phyloP scores from a whole-genome alignment of 352 stramenopile genomes.

The Phytophthora pinifolia region DNA sequence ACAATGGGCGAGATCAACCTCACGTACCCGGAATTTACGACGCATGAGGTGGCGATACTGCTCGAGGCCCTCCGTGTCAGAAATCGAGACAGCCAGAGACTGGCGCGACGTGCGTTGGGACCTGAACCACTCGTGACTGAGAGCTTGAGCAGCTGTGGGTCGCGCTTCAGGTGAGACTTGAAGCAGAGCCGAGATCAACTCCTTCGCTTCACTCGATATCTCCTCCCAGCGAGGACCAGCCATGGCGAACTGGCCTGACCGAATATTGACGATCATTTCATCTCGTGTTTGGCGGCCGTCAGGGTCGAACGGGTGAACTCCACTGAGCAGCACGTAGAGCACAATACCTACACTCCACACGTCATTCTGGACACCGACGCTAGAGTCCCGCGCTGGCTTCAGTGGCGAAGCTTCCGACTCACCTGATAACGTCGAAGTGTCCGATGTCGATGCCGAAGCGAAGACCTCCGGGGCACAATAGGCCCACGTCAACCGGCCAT shows the following conservation, averaged over 20 bases:
- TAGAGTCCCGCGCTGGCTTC: slow-evolving; percentile 29
- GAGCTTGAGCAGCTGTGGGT: slow-evolving; percentile 35
- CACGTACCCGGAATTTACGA: slow-evolving; percentile 61
- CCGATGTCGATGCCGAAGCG: slow-evolving; percentile 4
- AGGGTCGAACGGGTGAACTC: slow-evolving; percentile 73
- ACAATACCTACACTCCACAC: slow-evolving; percentile 91
- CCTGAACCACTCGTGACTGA: slow-evolving; percentile 53
- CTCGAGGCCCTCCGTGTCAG: slow-evolving; percentile 45
- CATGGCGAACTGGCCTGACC: slow-evolving; percentile 45
- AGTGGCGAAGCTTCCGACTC: slow-evolving; percentile 12
- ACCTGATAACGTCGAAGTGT: neutral
- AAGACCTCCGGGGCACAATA: slow-evolving; percentile 76
- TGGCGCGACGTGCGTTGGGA: slow-evolving; percentile 42
- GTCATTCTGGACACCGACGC: slow-evolving; percentile 56
- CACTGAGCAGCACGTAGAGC: slow-evolving; percentile 86
- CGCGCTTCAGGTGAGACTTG: slow-evolving; percentile 29
- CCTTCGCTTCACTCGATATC: slow-evolving; percentile 55
- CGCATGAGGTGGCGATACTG: slow-evolving; percentile 63
- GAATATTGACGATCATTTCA: slow-evolving; percentile 71
- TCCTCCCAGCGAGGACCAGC: slow-evolving; percentile 41
- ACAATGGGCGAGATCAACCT: neutral
- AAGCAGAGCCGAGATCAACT: slow-evolving; percentile 44
- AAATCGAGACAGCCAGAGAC: slow-evolving; percentile 48
- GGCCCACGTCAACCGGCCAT: slow-evolving; percentile 51
- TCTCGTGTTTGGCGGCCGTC: slow-evolving; percentile 67